Conservation (phyloP, 768 basidiomycete genomes). For the Mycena maculata region DNA sequence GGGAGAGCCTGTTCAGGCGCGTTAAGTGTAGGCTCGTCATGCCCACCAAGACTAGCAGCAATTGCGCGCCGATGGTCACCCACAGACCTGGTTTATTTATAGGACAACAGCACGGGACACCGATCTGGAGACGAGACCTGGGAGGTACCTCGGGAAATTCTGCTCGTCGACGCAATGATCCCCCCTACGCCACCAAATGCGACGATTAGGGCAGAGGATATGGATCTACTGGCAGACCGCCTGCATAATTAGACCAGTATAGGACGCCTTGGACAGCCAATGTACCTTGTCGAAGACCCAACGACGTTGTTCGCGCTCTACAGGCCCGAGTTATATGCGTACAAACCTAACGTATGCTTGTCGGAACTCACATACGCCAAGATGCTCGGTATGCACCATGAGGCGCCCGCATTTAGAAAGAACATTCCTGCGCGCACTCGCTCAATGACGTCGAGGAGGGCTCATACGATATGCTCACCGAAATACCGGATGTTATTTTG, state of each 20-base stretch:
- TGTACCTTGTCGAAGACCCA: constrained; percentile 55
- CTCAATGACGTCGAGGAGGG: neutral
- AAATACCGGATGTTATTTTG: constrained; percentile 55
- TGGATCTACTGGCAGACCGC: neutral
- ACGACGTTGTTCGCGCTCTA: constrained; percentile 58
- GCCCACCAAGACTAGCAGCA: constrained; percentile 49
- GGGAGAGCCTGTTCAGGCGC: constrained; percentile 49
- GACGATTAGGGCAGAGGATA: constrained; percentile 54
- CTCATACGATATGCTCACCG: constrained; percentile 41
- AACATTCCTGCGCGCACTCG: constrained; percentile 50
- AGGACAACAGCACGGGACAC: constrained; percentile 22
- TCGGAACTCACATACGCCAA: constrained; percentile 52
- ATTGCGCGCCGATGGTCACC: constrained; percentile 55
- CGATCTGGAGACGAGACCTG: constrained; percentile 45
- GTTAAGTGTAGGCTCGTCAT: constrained; percentile 50
- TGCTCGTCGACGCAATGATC: constrained; percentile 47
- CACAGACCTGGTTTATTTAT: constrained; percentile 46
- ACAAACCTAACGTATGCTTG: neutral
- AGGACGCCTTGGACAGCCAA: constrained; percentile 34
- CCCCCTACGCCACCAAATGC: constrained; percentile 57
- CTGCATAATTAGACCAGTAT: neutral
- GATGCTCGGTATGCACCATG: constrained; percentile 56
- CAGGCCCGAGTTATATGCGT: neutral
- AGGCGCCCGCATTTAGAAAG: constrained; percentile 56
- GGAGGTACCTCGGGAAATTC: constrained; percentile 58